Evolutionary conservation across 2,329 filamentous ascomycete species (phyloP), one percentile per base, ranked within the genome.

Genomic region (Claviceps cyperi): DNA sequence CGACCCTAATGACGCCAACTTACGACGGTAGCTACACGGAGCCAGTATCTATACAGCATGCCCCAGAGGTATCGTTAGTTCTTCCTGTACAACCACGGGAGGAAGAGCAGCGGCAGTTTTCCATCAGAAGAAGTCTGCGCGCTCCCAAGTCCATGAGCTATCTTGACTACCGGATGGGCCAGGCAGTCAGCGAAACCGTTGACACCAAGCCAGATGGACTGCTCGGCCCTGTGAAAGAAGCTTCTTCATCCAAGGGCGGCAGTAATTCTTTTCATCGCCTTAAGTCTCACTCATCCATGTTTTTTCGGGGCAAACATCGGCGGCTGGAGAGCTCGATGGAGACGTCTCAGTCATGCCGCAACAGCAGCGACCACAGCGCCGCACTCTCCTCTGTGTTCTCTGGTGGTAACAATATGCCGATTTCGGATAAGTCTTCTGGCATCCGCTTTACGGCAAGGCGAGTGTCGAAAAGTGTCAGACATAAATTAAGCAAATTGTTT

Each of bases 381-480:
- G 64, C 60, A 41, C 54, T 66, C 9, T 62, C 63, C 21, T 67
- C 55, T 13, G 60, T 55, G 4, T 59, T 57, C 55, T 64, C 63
- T 6, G 56, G 55, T 21, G 44, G 44, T 2, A 15, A 37, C 2
- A 53, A 58, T 9, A 56, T 53, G 3, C 47, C 58, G 5, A 52
- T 58, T 7, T 7, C 56, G 4, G 49, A 57, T 4, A 67, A 62
- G 48, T 59, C 59, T 9, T 52, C 56, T 7, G 59, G 61, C 4
- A 56, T 81, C 28, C 72, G 69, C 44, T 65, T 67, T 32, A 80
- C 74, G 47, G 76, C 77, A 11, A 72, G 83, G 22, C 80, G 78
- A 35, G 76, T 80, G 14, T 86, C 83, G 0, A 73, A 70, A 15
- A 76, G 74, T 0, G 58, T 88, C 39, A 83, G 74, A 57, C 74